Percentiles rank a stretch among this genome's conserved stretches.
Evolutionary conservation across 176 grass and related monocot genomes (phyloP).

Genomic region (Eragrostis curvula): DNA sequence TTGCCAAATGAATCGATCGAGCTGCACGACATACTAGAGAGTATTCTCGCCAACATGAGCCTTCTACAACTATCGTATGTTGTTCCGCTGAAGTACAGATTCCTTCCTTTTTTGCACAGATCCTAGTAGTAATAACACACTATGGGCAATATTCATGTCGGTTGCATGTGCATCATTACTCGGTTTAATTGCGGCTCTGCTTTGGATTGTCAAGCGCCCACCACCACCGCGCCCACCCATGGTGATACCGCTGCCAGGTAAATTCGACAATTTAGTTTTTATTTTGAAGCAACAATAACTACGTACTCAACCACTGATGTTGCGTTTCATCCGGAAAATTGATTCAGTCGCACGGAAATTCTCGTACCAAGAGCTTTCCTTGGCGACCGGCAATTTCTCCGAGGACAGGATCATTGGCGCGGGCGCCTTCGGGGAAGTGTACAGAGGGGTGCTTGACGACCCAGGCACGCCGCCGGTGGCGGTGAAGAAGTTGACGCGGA

Average conservation of each 20-base stretch:
- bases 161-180: neutral
- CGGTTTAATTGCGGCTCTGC: neutral
- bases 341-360: constrained; percentile 18
- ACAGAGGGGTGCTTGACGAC: neutral
- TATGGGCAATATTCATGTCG: neutral
- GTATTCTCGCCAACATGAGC: no score
- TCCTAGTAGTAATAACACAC: neutral
- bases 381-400: neutral
- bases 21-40: no score
- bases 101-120: no score
- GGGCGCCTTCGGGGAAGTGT: constrained; percentile 5
- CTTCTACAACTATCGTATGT: no score
- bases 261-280: neutral
- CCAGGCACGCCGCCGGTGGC: neutral
- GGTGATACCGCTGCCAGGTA: neutral
- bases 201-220: no score
- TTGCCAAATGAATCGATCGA: no score
- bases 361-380: neutral
- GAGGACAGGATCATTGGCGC: neutral
- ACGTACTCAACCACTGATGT: no score
- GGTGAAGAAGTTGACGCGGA: neutral
- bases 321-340: no score
- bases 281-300: no score
- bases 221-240: neutral
- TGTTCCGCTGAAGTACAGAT: neutral